phyloP scores from a whole-genome alignment of 208 protist genomes.

The Trypanosomatidae sp. region DNA sequence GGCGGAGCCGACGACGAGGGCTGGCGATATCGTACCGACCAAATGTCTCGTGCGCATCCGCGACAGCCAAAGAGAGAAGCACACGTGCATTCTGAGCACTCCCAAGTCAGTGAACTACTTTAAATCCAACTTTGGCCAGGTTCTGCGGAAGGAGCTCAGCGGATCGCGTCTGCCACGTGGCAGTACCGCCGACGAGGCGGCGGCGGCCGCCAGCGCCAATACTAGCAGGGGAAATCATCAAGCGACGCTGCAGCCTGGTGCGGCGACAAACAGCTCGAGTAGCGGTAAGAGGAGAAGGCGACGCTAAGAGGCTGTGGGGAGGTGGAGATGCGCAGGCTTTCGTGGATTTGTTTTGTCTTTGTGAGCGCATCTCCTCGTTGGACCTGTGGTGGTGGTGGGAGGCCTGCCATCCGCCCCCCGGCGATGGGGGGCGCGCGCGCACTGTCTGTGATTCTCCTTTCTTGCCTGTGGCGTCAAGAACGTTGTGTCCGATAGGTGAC shows the following conservation, averaged over 20 bases:
- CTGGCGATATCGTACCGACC: slow-evolving; percentile 27
- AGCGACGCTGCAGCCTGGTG: neutral
- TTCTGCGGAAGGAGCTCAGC: slow-evolving; percentile 69
- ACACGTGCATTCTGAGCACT: slow-evolving; percentile 52
- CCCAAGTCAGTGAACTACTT: slow-evolving; percentile 79
- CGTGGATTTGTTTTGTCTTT: neutral
- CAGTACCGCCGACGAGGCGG: slow-evolving; percentile 13
- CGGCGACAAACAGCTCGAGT: neutral
- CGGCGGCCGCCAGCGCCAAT: neutral
- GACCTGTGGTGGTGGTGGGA: neutral
- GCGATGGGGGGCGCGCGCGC: too few relatives aligned
- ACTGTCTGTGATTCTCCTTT: too few relatives aligned
- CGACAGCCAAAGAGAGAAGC: slow-evolving; percentile 62
- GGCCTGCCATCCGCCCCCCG: neutral
- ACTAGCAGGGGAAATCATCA: neutral
- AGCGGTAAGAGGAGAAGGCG: neutral
- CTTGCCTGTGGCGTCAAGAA: too few relatives aligned
- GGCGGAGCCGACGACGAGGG: slow-evolving; percentile 8
- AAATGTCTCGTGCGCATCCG: slow-evolving; percentile 79
- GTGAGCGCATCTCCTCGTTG: neutral
- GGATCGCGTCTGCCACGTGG: slow-evolving; percentile 51
- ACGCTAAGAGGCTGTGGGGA: neutral
- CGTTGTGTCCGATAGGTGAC: too few relatives aligned
- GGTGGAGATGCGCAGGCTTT: too few relatives aligned
- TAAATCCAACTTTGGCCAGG: slow-evolving; percentile 70